A percentile compares a stretch with the other conserved stretches of the same genome.
phyloP scores from a whole-genome alignment of 768 basidiomycete genomes.

The Tephrocybe sp. region DNA sequence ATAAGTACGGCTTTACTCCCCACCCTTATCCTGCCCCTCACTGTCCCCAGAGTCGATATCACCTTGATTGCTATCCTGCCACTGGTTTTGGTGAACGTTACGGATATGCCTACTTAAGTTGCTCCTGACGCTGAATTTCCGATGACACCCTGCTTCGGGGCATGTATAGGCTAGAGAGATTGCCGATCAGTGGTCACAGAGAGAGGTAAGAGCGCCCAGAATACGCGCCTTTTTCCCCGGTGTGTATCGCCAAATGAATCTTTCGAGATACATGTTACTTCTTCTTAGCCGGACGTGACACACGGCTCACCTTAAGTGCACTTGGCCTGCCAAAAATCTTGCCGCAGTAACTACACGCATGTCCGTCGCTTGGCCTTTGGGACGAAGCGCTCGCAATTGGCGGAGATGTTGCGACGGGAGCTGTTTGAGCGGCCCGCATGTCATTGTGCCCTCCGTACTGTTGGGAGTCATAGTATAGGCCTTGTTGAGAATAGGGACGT shows the following conservation, averaged over 20 bases:
- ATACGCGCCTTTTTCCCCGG: constrained; percentile 25
- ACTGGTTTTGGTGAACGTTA: constrained; percentile 25
- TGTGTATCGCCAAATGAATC: constrained; percentile 25
- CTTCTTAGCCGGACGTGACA: constrained; percentile 6
- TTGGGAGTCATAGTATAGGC: constrained; percentile 4
- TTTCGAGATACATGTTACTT: not conserved
- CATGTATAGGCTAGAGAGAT: constrained; percentile 52
- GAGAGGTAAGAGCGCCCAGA: not conserved
- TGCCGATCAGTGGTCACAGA: constrained; percentile 7
- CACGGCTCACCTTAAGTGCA: constrained; percentile 21
- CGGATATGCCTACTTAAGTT: constrained; percentile 72
- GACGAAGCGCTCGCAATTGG: not conserved
- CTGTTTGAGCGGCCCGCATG: constrained; percentile 10
- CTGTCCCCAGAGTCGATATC: constrained; percentile 20
- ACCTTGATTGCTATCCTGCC: constrained; percentile 18
- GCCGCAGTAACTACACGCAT: constrained; percentile 22
- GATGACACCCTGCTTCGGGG: constrained; percentile 63
- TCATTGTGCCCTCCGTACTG: constrained; percentile 3
- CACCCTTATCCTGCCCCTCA: constrained; percentile 10
- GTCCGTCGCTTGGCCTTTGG: constrained; percentile 17
- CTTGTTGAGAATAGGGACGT: not conserved
- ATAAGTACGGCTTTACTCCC: too few relatives aligned
- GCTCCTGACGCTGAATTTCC: constrained; percentile 66
- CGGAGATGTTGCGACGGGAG: constrained; percentile 1
- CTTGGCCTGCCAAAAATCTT: constrained; percentile 24